Percentiles rank a stretch among this genome's conserved stretches.
Evolutionary conservation across 2,329 filamentous ascomycete species (phyloP).

Genomic region (Sporothrix luriei): DNA sequence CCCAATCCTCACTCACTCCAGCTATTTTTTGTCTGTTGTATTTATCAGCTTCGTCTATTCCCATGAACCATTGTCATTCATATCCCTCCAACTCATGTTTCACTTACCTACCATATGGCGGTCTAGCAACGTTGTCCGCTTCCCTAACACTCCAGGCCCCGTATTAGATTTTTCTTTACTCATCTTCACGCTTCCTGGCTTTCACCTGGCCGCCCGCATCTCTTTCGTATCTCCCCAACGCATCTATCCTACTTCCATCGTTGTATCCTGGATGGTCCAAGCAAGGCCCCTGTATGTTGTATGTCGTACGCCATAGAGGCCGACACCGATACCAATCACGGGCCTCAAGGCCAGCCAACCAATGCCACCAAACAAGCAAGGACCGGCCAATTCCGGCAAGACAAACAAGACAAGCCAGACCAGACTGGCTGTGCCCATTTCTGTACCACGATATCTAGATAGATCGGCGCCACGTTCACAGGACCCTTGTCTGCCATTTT

Average conservation of each 20-base stretch:
- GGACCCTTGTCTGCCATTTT: neutral
- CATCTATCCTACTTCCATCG: neutral
- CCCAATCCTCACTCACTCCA: no score
- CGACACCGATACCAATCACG: constrained; percentile 4
- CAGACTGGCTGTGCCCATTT: neutral
- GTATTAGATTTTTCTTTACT: no score
- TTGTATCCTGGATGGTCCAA: constrained; percentile 15
- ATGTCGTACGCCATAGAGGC: no score
- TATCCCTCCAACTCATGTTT: neutral
- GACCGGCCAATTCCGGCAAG: no score
- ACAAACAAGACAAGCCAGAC: neutral
- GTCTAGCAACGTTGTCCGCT: no score
- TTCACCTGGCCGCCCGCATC: no score
- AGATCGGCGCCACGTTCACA: constrained; percentile 29
- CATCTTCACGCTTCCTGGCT: no score
- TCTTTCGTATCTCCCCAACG: neutral
- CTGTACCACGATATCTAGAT: constrained; percentile 23
- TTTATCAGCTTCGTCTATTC: no score
- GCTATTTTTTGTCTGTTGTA: no score
- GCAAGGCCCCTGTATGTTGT: neutral
- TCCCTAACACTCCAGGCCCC: no score
- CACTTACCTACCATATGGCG: no score
- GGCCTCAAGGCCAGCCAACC: constrained; percentile 12
- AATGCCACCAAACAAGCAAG: neutral
- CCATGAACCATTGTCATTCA: no score